Base-by-base conservation (phyloP, 1,139 yeast species). In the Suhomyces bolitotheri region DNA sequence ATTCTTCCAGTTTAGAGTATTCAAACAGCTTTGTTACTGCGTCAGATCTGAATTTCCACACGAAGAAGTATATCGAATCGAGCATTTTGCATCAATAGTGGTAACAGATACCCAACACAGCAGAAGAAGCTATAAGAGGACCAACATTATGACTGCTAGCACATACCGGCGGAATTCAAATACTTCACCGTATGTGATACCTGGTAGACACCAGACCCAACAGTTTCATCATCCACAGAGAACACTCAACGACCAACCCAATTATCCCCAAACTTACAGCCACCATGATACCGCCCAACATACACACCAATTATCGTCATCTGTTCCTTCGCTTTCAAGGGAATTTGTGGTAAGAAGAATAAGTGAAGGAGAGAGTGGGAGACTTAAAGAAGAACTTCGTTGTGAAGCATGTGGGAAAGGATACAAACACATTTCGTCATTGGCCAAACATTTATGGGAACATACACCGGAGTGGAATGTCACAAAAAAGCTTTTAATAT, bases 401-500 rank as follows among this genome's bases (percentile, higher is more conserved):
- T 86, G 95, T 63, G 94, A 86, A 58, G 88, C 94, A 3, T 86
- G 96, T 53, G 95, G 95, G 8, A 86, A 87, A 57, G 94, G 94
- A 10, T 86, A 86, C 56, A 87, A 86, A 56, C 96, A 86, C 60
- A 82, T 86, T 7, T 80, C 90, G 2, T 82, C 92, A 14, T 69
- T 86, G 42, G 73, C 95, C 73, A 47, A 87, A 76, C 73, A 89
- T 74, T 63, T 68, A 70, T 54, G 90, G 95, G 72, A 69, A 44
- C 96, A 87, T 56, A 87, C 96, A 0, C 95, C 95, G 0, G 95
- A 87, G 56, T 87, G 95, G 95, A 84, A 81, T 52, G 82, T 82
- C 51, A 87, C 95, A 2, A 82, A 85, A 46, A 84, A 83, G 54
- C 66, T 87, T 33, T 64, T 83, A 28, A 85, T 87, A 30, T 81